Base-by-base conservation (phyloP, 805 yeast genomes). In the Hanseniaspora guilliermondii region DNA sequence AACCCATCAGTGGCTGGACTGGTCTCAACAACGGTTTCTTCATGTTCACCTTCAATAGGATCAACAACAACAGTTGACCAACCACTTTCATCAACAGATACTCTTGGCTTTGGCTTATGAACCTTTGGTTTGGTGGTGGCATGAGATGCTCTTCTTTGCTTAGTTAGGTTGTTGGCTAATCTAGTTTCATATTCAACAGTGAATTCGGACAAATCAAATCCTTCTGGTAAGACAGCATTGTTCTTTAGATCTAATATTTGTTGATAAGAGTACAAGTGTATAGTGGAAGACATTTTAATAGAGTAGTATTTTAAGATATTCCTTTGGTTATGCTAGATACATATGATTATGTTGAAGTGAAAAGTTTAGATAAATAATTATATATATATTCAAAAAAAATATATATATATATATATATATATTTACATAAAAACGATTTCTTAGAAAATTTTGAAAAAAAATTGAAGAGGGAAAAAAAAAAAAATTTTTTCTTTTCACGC, bases 31-130 rank as follows among this genome's bases (percentile, higher is more conserved):
- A 41, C 60, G 49, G 66, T 75, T 19, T 73, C 78, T 56, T 48
- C 52, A 30, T 35, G 17, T 30, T 46, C 56, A 11, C 30, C 48
- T 32, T 75, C 78, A 37, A 70, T 68, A 14, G 42, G 42, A 39
- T 44, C 47, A 44, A 44, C 37, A 60, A 79, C 79, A 56, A 77
- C 73, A 22, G 91, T 82, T 56, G 84, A 84, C 91, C 93, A 85
- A 46, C 94, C 94, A 58, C 85, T 91, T 56, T 81, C 84, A 64
- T 85, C 94, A 36, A 82, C 65, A 19, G 75, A 71, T 36, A 72
- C 73, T 59, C 69, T 70, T 57, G 73, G 75, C 60, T 71, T 73
- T 68, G 76, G 76, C 64, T 77, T 80, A 64, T 82, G 76, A 63
- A 82, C 74, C 61, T 73, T 74, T 53, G 84, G 84, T 66, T 72